A percentile compares a stretch with the other conserved stretches of the same genome.
Conservation (phyloP, 352 stramenopile species). For the Phytophthora sp. region DNA sequence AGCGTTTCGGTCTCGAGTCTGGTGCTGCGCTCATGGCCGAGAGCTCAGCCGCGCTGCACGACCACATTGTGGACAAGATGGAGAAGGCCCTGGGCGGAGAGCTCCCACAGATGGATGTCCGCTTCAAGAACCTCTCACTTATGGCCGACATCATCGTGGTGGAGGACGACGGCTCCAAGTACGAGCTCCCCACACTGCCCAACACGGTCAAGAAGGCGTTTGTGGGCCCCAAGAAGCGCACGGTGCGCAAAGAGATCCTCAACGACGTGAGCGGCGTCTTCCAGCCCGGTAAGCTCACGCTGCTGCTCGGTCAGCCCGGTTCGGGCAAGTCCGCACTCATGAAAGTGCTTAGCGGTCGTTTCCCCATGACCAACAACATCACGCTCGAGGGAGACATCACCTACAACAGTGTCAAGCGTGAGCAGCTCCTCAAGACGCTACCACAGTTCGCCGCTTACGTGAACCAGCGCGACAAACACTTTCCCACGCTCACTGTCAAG, state of each 20-base stretch:
- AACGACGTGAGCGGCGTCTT: constrained; percentile 45
- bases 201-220: constrained; percentile 43
- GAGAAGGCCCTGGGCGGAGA: too few species aligned
- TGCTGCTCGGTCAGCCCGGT: constrained; percentile 38
- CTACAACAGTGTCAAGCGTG: too few species aligned
- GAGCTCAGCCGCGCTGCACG: too few species aligned
- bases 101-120: background rate
- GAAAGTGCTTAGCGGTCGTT: constrained; percentile 51
- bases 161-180: background rate
- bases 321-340: constrained; percentile 49
- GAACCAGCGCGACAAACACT: too few species aligned
- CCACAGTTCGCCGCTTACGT: too few species aligned
- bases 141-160: background rate
- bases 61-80: too few species aligned
- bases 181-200: constrained; percentile 39
- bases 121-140: background rate
- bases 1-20: too few species aligned
- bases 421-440: too few species aligned
- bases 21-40: too few species aligned
- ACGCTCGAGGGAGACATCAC: constrained; percentile 47
- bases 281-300: constrained; percentile 43
- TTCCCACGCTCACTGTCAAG: too few species aligned
- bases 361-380: constrained; percentile 45
- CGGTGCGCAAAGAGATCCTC: constrained; percentile 45
- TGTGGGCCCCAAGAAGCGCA: constrained; percentile 31